A percentile compares a stretch with the other conserved stretches of the same genome.
phyloP scores from a whole-genome alignment of 768 basidiomycete species.

The Boletus speciosus region DNA sequence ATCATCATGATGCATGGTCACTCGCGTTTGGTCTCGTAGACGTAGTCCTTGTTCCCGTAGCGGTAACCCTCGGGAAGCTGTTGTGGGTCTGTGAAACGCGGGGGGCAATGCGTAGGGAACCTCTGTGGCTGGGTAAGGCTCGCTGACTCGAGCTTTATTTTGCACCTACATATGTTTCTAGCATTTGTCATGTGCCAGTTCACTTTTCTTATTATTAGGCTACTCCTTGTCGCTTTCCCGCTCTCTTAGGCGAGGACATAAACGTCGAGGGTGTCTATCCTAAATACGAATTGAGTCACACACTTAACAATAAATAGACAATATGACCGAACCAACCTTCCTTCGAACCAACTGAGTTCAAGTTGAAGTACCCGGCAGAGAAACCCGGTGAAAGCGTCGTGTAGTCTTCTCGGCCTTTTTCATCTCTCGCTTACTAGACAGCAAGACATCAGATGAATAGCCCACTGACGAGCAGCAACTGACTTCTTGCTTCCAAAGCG shows the following conservation, averaged over 20 bases:
- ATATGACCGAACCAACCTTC: conserved; percentile 61
- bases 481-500: conserved; percentile 97
- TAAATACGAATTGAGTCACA: conserved; percentile 28
- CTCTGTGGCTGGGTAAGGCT: conserved; percentile 40
- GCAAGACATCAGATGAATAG: conserved; percentile 15
- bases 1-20: not conserved
- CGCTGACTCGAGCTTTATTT: not conserved
- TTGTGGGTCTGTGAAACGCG: conserved; percentile 59
- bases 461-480: conserved; percentile 22
- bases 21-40: conserved; percentile 55
- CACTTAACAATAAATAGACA: not conserved
- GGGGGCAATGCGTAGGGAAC: conserved; percentile 71
- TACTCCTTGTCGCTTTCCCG: too few relatives aligned
- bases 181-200: too few relatives aligned
- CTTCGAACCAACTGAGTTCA: conserved; percentile 84
- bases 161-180: conserved; percentile 20
- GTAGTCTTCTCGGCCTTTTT: conserved; percentile 90
- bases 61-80: conserved; percentile 50
- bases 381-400: conserved; percentile 97
- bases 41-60: conserved; percentile 61
- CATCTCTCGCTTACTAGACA: conserved; percentile 72
- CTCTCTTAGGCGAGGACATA: conserved; percentile 60
- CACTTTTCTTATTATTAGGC: too few relatives aligned
- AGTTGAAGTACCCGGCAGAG: conserved; percentile 85
- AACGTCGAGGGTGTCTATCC: conserved; percentile 96